Conservation (phyloP, 1,284 basidiomycete genomes). For the Pterulicium gracile region DNA sequence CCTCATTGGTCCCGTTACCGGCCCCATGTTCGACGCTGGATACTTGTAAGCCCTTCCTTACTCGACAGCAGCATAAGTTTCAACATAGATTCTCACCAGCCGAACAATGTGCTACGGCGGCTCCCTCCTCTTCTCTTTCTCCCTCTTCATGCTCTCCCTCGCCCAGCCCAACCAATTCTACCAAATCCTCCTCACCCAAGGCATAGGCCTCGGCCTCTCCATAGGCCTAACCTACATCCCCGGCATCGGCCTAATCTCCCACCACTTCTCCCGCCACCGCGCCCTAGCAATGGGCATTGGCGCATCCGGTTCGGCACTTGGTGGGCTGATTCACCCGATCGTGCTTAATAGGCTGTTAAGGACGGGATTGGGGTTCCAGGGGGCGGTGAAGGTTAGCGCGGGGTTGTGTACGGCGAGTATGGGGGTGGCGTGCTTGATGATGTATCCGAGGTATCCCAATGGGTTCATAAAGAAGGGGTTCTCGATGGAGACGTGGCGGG, state of each 20-base stretch:
- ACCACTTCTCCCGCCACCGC: conserved; percentile 32
- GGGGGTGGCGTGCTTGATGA: conserved; percentile 24
- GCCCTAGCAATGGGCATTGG: conserved; percentile 39
- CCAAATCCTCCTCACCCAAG: conserved; percentile 31
- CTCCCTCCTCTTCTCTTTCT: conserved; percentile 13
- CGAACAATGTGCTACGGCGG: conserved; percentile 13
- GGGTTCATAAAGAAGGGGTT: conserved; percentile 13
- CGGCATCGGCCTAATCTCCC: conserved; percentile 30
- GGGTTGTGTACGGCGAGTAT: conserved; percentile 23
- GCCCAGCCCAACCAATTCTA: conserved; percentile 16
- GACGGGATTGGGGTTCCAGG: conserved; percentile 29
- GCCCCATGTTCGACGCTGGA: conserved; percentile 13
- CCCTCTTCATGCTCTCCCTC: conserved; percentile 19
- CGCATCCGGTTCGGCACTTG: conserved; percentile 24
- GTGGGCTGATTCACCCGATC: conserved; percentile 37
- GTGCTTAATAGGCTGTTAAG: conserved; percentile 38
- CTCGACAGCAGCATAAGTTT: not conserved
- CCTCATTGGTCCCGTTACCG: not conserved
- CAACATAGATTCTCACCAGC: conserved; percentile 4
- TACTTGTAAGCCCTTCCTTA: conserved; percentile 13
- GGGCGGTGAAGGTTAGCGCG: conserved; percentile 30
- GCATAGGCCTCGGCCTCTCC: conserved; percentile 31
- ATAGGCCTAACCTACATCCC: conserved; percentile 32
- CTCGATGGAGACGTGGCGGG: conserved; percentile 12
- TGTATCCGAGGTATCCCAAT: conserved; percentile 20